These are phyloP conservation scores for Oryza nivara DNA, from an alignment of 176 grass and related monocot genomes.

Conservation along the genomic window DNA sequence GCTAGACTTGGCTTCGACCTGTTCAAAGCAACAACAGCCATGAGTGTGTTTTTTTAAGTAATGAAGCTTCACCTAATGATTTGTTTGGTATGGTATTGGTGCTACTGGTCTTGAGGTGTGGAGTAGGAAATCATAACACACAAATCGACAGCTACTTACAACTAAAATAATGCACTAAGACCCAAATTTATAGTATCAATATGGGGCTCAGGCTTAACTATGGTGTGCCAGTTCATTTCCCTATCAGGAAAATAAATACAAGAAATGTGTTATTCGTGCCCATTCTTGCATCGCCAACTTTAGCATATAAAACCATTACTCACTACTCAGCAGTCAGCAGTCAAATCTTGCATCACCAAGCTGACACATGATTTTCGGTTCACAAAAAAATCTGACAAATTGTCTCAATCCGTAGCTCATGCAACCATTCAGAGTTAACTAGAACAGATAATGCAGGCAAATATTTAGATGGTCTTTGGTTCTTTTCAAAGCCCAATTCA, in stretches of 20 bases:
- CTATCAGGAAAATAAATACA: not conserved
- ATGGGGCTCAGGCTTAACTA: not conserved
- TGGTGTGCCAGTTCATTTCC: not conserved
- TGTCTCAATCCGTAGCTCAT: conserved; percentile 1
- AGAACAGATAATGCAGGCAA: not conserved
- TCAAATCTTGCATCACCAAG: not conserved
- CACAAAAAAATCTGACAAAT: conserved; percentile 13
- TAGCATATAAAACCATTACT: not conserved
- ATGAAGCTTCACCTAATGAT: not conserved
- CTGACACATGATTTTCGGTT: not conserved
- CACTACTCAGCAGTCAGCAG: not conserved
- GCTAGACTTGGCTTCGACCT: conserved; percentile 93
- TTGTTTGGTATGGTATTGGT: not conserved
- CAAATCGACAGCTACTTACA: not conserved
- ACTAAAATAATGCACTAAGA: not conserved
- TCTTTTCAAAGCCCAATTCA: not conserved
- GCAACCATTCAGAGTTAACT: not conserved
- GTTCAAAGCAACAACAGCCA: conserved; percentile 15
- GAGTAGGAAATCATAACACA: not conserved
- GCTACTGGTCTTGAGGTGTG: not conserved
- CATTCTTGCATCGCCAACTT: not conserved
- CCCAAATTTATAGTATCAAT: not conserved
- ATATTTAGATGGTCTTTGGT: not conserved
- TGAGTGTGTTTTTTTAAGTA: not conserved
- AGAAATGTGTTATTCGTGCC: not conserved